Conservation (phyloP, 106 monocot genomes). For the Chionographis japonica region DNA sequence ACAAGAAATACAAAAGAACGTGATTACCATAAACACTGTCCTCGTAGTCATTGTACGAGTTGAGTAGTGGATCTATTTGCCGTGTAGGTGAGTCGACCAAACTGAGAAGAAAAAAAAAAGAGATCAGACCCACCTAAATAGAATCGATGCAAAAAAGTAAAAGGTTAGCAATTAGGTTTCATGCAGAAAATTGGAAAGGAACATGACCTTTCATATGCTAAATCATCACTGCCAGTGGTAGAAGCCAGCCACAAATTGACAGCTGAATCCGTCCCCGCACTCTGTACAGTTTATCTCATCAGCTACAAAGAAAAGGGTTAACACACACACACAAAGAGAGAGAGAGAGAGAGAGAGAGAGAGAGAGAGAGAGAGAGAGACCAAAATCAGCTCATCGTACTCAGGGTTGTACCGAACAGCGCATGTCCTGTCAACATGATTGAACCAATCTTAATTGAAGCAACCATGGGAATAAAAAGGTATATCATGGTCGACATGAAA, state of each 20-base stretch:
- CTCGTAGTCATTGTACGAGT: conserved; percentile 85
- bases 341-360: conserved; percentile 7
- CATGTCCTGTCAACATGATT: conserved; percentile 68
- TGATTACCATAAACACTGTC: conserved; percentile 94
- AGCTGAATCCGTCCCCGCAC: conserved; percentile 96
- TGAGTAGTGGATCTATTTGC: conserved; percentile 58
- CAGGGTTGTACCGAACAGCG: conserved; percentile 74
- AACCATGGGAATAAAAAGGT: not conserved
- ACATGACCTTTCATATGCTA: conserved; percentile 51
- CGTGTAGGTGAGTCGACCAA: conserved; percentile 49
- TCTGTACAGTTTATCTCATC: conserved; percentile 46
- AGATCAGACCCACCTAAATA: conserved; percentile 1
- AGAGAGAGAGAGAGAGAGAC: conserved; percentile 36
- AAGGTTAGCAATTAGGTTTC: not conserved
- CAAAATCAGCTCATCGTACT: conserved; percentile 85
- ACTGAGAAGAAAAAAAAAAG: conserved; percentile 27
- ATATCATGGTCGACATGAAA: not conserved
- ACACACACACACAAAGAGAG: not conserved
- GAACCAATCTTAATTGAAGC: conserved; percentile 3
- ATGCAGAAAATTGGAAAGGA: not conserved
- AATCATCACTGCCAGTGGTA: conserved; percentile 29
- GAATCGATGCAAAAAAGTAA: not conserved
- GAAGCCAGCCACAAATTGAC: conserved; percentile 76
- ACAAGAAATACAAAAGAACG: conserved; percentile 3
- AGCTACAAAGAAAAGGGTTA: conserved; percentile 8